phyloP scores from a whole-genome alignment of 2,329 filamentous ascomycete species.

The Botrytis tulipae region DNA sequence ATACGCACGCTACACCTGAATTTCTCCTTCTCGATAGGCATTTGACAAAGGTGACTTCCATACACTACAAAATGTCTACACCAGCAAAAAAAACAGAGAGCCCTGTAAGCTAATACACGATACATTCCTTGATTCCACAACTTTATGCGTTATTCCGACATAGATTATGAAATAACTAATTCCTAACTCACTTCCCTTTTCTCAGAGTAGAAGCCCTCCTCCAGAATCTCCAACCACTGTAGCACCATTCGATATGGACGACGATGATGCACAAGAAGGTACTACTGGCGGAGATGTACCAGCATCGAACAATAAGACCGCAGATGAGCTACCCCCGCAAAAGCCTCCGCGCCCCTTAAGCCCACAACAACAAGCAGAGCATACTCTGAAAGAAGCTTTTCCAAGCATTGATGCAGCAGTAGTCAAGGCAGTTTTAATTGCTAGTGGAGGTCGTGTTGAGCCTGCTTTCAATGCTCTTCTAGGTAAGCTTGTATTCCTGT shows the following conservation, averaged over 20 bases:
- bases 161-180: slow-evolving; percentile 5
- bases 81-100: slow-evolving; percentile 22
- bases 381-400: slow-evolving; percentile 90
- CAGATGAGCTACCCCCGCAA: slow-evolving; percentile 53
- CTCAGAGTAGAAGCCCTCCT: slow-evolving; percentile 14
- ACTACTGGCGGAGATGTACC: slow-evolving; percentile 48
- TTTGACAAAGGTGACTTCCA: not conserved
- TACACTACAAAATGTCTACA: slow-evolving; percentile 21
- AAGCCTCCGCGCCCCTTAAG: slow-evolving; percentile 84
- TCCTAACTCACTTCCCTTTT: slow-evolving; percentile 9
- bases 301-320: slow-evolving; percentile 43
- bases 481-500: slow-evolving; percentile 49
- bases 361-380: slow-evolving; percentile 80
- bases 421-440: slow-evolving; percentile 82
- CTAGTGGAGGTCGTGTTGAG: slow-evolving; percentile 84
- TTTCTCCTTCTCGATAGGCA: not conserved
- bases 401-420: slow-evolving; percentile 77
- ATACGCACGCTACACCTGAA: not conserved
- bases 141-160: slow-evolving; percentile 17
- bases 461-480: slow-evolving; percentile 93
- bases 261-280: slow-evolving; percentile 66
- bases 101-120: slow-evolving; percentile 14
- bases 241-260: slow-evolving; percentile 64
- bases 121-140: slow-evolving; percentile 9
- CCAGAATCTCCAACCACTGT: slow-evolving; percentile 66